Conservation (phyloP, 257 asterid species). For the Rubia yunnanensis region DNA sequence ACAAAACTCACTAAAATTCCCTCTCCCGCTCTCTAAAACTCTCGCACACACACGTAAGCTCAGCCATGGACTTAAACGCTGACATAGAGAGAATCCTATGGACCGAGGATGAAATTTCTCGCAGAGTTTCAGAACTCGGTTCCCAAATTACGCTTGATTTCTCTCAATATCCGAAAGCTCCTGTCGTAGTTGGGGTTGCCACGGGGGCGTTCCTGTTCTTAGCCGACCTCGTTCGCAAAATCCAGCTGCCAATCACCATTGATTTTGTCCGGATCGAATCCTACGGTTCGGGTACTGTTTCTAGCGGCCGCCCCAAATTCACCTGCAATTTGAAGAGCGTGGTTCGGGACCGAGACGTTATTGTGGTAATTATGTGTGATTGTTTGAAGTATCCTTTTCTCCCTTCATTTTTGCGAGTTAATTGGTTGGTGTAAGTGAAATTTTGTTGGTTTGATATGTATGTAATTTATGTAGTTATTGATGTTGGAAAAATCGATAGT, state of each 20-base stretch:
- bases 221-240: slow-evolving; percentile 74
- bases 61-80: slow-evolving; percentile 24
- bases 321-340: slow-evolving; percentile 61
- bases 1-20: no score
- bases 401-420: background rate
- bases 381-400: background rate
- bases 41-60: background rate
- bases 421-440: background rate
- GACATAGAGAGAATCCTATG: slow-evolving; percentile 48
- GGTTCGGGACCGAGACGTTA: slow-evolving; percentile 68
- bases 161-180: slow-evolving; percentile 19
- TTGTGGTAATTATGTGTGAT: slow-evolving; percentile 36
- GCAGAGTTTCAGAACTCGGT: slow-evolving; percentile 55
- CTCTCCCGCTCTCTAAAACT: no score
- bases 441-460: no score
- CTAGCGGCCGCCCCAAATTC: slow-evolving; percentile 59
- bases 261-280: slow-evolving; percentile 76
- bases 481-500: background rate
- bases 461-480: background rate
- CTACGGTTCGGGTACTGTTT: slow-evolving; percentile 75
- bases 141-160: slow-evolving; percentile 50
- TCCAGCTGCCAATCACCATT: slow-evolving; percentile 51
- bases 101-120: slow-evolving; percentile 40
- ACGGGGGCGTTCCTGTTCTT: slow-evolving; percentile 82
- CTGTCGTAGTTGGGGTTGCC: slow-evolving; percentile 81